Evolutionary conservation across 306 rosid species (phyloP), one percentile per base, ranked within the genome.

Genomic region (Rubus parviflorus): DNA sequence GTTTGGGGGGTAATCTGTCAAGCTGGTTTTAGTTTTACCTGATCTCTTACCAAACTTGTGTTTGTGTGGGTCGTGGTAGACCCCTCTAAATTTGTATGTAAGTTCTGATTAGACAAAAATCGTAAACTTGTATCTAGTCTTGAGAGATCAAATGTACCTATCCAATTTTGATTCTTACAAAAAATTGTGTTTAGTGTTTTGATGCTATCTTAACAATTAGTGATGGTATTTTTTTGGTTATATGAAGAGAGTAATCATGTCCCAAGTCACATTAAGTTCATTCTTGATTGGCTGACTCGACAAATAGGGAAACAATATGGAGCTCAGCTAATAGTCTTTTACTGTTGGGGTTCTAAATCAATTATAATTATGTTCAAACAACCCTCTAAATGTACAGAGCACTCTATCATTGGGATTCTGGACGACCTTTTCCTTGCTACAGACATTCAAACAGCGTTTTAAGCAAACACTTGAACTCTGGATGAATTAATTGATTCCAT

Each of bases 1-100:
- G 7, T 14, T 45, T 23, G 15, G 61, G 23, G 35, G 57, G 20
- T 52, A 37, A 30, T n/a, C 45, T 13, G 64, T 45, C 53, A 49
- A 52, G 57, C 38, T 57, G 58, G 19, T n/a, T 23, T n/a, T 14
- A 57, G 76, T 25, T 35, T 43, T 14, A 45, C 73, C 51, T 48
- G 57, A 54, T 74, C 75, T 53, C 20, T 53, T 67, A 2, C 64
- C 20, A 60, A n/a, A 74, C 67, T 77, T 56, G 73, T 64, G 47
- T 64, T 64, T 16, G 47, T 35, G 45, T 43, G 49, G 20, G 8
- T 67, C 41, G 41, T 49, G 22, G 13, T 64, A 20, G 69, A 68
- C 46, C 67, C 66, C 46, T 13, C 43, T 35, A 3, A 19, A 20
- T 73, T 56, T 56, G 71, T 52, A 17, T 60, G 74, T 60, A 71